Evolutionary conservation across 2,329 filamentous ascomycete genomes (phyloP), one percentile per base, ranked within the genome.

Genomic region (Diaporthe humulicola): DNA sequence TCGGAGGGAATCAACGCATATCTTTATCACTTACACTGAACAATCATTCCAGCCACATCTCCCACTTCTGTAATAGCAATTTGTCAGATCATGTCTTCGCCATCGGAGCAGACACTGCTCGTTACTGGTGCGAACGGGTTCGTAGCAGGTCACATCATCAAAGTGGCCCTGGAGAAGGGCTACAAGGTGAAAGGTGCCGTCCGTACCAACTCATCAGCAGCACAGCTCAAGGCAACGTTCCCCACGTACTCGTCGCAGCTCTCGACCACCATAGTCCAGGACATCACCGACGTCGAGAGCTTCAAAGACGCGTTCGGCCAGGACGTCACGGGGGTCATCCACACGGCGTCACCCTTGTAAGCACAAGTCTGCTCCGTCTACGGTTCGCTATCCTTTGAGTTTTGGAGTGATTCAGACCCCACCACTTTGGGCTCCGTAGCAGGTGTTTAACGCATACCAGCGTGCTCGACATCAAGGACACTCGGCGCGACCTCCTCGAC

Each of bases 401-500:
- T 30, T 54, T 54, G 3, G 45, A 48, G 30, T 30, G 45, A 19
- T 54, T 9, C 52, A 54, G 25, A 54, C 30, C 17, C 12, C 25
- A 28, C 30, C 25, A 8, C 22, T 28, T 15, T 15, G 17, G 19
- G 9, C 22, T 4, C 25, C 12, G n/a, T 54, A 28, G 25, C n/a
- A 54, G n/a, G 50, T 54, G n/a, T 15, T 15, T 54, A 6, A 54
- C n/a, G 28, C 12, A 2, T 28, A 54, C 12, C 25, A 54, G 50
- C 80, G 77, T 79, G 28, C 79, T 81, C 60, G 74, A 77, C 8
- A 80, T 80, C 19, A 79, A 80, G 30, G 79, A 87, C 77, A 84
- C 83, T 42, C 83, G 86, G 74, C 78, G 77, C 33, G 85, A 88
- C 57, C 79, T 88, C 22, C 83, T 88, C 73, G 79, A 84, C 9